These are phyloP conservation scores for Tricholoma furcatifolium DNA, from an alignment of 768 basidiomycete species.

Conservation along the genomic window DNA sequence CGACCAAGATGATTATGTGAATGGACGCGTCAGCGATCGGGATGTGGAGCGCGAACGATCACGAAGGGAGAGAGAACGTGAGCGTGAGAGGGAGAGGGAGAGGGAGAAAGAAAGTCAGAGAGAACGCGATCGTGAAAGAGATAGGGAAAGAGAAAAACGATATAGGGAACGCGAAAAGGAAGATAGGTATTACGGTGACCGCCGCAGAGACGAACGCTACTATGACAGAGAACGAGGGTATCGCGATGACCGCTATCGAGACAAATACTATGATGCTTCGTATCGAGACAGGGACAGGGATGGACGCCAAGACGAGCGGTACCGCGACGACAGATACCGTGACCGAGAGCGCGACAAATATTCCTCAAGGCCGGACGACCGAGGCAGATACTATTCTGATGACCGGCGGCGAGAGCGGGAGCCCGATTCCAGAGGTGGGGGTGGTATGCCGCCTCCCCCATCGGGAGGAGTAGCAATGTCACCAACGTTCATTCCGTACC, in stretches of 20 bases:
- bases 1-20: neutral
- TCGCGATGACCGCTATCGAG: constrained; percentile 14
- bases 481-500: constrained; percentile 17
- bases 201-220: constrained; percentile 10
- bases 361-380: constrained; percentile 8
- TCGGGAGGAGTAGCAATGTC: constrained; percentile 7
- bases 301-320: constrained; percentile 4
- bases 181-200: constrained; percentile 5
- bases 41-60: constrained; percentile 1
- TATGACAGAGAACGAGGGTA: constrained; percentile 13
- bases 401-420: constrained; percentile 13
- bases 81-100: neutral
- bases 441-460: neutral
- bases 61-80: constrained; percentile 2
- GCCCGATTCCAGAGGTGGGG: constrained; percentile 2
- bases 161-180: constrained; percentile 1
- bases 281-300: constrained; percentile 1
- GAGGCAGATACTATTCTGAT: constrained; percentile 3
- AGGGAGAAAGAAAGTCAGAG: neutral
- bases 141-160: neutral
- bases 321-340: constrained; percentile 3
- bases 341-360: constrained; percentile 8
- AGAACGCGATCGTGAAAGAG: neutral
- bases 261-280: constrained; percentile 3
- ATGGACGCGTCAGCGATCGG: neutral